Evolutionary conservation across 2,329 filamentous ascomycete species (phyloP).

Genomic region (Claviceps purpurea): DNA sequence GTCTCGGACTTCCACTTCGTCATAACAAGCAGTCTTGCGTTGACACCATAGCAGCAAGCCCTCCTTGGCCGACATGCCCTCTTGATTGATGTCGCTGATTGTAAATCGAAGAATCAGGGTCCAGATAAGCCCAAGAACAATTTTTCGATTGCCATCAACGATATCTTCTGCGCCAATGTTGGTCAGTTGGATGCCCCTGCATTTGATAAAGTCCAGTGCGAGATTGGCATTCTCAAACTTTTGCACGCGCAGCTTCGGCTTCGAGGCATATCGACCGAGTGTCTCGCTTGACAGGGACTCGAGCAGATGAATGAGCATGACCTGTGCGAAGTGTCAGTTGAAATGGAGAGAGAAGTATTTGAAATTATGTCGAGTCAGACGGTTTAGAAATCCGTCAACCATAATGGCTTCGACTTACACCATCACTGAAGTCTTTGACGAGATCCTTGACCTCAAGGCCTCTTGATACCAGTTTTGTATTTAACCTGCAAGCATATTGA

Average conservation of each 20-base stretch:
- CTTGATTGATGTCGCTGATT: constrained; percentile 96
- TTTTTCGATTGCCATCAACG: constrained; percentile 94
- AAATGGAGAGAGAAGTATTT: too few relatives aligned
- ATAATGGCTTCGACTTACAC: constrained; percentile 46
- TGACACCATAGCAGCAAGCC: constrained; percentile 94
- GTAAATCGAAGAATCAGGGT: constrained; percentile 95
- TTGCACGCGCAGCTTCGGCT: constrained; percentile 91
- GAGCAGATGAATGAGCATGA: constrained; percentile 90
- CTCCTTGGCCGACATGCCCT: constrained; percentile 95
- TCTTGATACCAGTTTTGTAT: constrained; percentile 78
- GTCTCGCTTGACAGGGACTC: constrained; percentile 93
- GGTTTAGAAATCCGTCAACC: constrained; percentile 1
- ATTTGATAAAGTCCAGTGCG: constrained; percentile 85
- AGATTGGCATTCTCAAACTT: constrained; percentile 97
- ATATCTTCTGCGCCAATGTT: constrained; percentile 98
- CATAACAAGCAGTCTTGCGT: constrained; percentile 95
- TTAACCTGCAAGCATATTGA: constrained; percentile 50
- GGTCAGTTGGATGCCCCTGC: constrained; percentile 85
- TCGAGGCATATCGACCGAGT: constrained; percentile 89
- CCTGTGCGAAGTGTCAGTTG: constrained; percentile 33
- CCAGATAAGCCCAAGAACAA: constrained; percentile 95
- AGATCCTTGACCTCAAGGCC: constrained; percentile 74
- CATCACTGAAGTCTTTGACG: constrained; percentile 81
- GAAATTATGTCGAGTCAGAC: too few relatives aligned
- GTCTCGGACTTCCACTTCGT: constrained; percentile 88